Base-by-base conservation (phyloP, 176 grass and related monocot genomes). In the Tuctoria greenei region DNA sequence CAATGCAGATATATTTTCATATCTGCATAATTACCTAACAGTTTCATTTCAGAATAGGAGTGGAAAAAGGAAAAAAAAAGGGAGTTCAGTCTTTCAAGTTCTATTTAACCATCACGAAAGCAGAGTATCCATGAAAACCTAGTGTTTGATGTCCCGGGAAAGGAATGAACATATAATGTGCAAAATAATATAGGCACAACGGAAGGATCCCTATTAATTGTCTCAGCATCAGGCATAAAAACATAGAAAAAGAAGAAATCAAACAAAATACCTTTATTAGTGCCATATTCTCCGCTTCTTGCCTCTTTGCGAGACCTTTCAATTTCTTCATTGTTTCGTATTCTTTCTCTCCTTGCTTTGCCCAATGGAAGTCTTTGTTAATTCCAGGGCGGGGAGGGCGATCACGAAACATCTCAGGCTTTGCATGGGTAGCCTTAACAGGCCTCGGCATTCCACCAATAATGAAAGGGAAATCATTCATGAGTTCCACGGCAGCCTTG, bases 401-500 rank as follows among this genome's bases (percentile, higher is more conserved):
- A 50, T 91, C 68, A 10, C 1, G 20, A 64, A 91, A 85, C 85
- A 87, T 87, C 6, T 82, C 81, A 10, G 73, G 44, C 39, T 60
- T 85, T 9, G 89, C 77, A 37, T 31, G 3, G 7, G 1, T 38
- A 50, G 85, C 85, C 10, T 44, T 87, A 55, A 91, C 81, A 66
- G 81, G 89, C 81, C 89, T 91, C 17, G 81, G 81, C 89, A 84
- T 87, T 42, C 89, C 89, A 24, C 76, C 66, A 18, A 91, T 85
- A 47, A 91, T 91, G 77, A 91, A 91, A 8, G 85, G 85, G n/a
- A 84, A 91, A 73, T 81, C 69, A 59, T 44, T 63, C 81, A 91
- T 87, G 68, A 81, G 15, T 14, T 77, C 71, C 4, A 91, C 68
- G 18, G 28, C 54, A 11, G 66, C 76, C 81, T 59, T 81, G 10